Evolutionary conservation across 176 grass and related monocot species (phyloP).

Genomic region (Bolboschoenus planiculmis): DNA sequence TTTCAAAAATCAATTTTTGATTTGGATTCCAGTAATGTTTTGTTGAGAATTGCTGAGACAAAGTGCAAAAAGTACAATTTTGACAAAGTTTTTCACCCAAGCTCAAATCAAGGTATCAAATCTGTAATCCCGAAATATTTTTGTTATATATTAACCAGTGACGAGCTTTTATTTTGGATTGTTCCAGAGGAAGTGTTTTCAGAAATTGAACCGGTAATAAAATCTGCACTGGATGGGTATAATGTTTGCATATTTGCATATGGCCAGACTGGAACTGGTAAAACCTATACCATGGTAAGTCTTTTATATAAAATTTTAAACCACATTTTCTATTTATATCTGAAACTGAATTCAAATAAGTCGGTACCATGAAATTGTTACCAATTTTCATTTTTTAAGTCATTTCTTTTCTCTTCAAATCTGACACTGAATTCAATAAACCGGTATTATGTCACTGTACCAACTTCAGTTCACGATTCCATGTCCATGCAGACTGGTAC

Average conservation of each 20-base stretch:
- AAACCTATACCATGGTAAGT: constrained; percentile 98
- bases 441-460: not conserved
- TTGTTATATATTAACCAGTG: constrained; percentile 7
- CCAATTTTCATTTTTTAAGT: not conserved
- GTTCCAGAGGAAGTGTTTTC: constrained; percentile 76
- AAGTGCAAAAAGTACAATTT: constrained; percentile 97
- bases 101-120: constrained; percentile 79
- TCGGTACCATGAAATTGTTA: not conserved
- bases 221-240: constrained; percentile 95
- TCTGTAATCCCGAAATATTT: constrained; percentile 21
- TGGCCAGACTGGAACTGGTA: constrained; percentile 93
- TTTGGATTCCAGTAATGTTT: constrained; percentile 61
- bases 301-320: constrained; percentile 14
- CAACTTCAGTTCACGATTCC: not conserved
- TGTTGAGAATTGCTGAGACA: constrained; percentile 48
- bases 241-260: constrained; percentile 97
- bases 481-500: not conserved
- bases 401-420: constrained; percentile 21
- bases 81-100: constrained; percentile 77
- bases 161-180: constrained; percentile 17
- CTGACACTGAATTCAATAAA: not conserved
- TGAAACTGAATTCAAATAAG: not conserved
- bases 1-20: constrained; percentile 37
- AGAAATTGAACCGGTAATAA: constrained; percentile 85
- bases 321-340: constrained; percentile 24